Base-by-base conservation (phyloP, 495 filamentous ascomycete genomes). In the Penicillium silybi region DNA sequence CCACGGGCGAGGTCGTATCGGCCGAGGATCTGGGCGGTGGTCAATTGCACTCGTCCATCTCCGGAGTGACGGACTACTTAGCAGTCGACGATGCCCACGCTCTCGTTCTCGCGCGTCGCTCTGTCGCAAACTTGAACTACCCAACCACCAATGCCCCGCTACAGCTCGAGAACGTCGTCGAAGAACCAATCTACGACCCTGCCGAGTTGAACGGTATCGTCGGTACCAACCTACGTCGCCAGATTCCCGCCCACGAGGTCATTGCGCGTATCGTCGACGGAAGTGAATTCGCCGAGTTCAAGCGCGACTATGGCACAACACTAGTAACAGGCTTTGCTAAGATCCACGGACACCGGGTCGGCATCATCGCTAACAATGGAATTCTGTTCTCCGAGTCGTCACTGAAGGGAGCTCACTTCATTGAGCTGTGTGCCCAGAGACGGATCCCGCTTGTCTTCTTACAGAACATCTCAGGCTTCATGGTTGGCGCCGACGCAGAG, bases 391-490 rank as follows among this genome's bases (percentile, higher is more conserved):
- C 89, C 34, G 83, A 88, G 58, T 89, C 87, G 15, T 84, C 89
- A 3, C 80, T 96, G 42, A 98, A 98, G 69, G 93, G 93, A 10
- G 91, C 93, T 4, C 93, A 98, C 70, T 98, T 98, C 71, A 95
- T 97, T 64, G 89, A 98, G 68, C 84, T 98, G n/a, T 97, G 93
- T 74, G 81, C 84, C 6, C 89, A 97, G 68, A 86, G 95, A 44
- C 80, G 85, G 20, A 89, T 97, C 43, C 92, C 93, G 15, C 75
- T 98, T 0, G 74, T 98, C 26, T 98, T 98, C 69, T 71, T 98
- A 34, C 93, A 98, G 65, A 98, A 98, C 64, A 98, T 98, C 66
- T 86, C 81, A 6, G 93, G 93, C 22, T 98, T 98, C 77, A 98
- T 98, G 93, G 93, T 98, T 11, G 93, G 93, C 23, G 80, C 79